These are phyloP conservation scores for Rosa hybrid DNA, from an alignment of 331 rosid species.

Conservation along the genomic window DNA sequence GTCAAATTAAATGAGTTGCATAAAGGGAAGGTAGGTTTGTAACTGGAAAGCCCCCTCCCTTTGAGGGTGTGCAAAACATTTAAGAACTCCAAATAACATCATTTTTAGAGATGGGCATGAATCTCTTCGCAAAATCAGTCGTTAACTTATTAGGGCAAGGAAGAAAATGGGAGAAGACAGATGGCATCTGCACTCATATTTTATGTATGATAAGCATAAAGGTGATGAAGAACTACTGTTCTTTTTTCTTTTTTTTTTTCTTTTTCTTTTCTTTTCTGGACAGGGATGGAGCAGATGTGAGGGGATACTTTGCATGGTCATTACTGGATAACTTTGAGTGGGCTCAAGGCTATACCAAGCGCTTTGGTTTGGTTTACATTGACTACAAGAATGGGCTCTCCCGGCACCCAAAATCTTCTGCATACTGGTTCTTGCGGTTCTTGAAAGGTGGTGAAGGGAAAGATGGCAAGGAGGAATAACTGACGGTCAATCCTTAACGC, in stretches of 20 bases:
- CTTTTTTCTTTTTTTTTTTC: neutral
- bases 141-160: neutral
- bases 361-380: conserved; percentile 82
- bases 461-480: conserved; percentile 55
- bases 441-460: conserved; percentile 55
- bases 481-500: neutral
- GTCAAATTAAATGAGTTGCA: neutral
- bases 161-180: neutral
- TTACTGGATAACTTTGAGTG: conserved; percentile 92
- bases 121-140: neutral
- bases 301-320: conserved; percentile 97
- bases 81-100: neutral
- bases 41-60: too few species aligned
- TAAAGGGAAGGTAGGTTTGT: too few species aligned
- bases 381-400: conserved; percentile 79
- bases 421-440: conserved; percentile 83
- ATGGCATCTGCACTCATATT: neutral
- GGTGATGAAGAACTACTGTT: too few species aligned
- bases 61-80: too few species aligned
- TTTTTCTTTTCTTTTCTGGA: neutral
- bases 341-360: conserved; percentile 95
- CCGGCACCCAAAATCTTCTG: conserved; percentile 92
- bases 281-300: conserved; percentile 90
- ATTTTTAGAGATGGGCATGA: neutral
- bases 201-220: neutral